Percentiles rank a stretch among this genome's conserved stretches.
Evolutionary conservation across 495 filamentous ascomycete species (phyloP).

Genomic region (Parmelia sp.): DNA sequence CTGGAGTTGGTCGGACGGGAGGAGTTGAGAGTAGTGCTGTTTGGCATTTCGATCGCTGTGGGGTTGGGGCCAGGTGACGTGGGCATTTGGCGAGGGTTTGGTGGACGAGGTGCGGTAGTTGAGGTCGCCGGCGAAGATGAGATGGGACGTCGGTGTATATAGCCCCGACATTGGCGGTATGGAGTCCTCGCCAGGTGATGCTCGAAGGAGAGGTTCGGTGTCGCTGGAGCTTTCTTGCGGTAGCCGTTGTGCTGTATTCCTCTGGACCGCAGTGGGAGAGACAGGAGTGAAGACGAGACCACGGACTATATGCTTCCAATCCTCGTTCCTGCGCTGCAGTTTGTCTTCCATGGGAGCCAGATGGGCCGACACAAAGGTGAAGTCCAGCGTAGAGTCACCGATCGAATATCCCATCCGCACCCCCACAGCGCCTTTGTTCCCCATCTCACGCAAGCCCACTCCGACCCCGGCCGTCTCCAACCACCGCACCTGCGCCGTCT

Average conservation of each 20-base stretch:
- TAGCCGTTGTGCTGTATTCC: constrained; percentile 10
- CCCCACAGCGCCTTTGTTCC: constrained; percentile 89
- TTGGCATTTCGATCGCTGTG: constrained; percentile 41
- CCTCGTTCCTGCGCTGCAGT: constrained; percentile 63
- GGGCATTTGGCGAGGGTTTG: constrained; percentile 47
- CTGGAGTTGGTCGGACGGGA: constrained; percentile 69
- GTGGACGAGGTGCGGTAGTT: constrained; percentile 79
- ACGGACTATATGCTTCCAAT: constrained; percentile 78
- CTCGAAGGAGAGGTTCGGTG: constrained; percentile 42
- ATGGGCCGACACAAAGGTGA: constrained; percentile 87
- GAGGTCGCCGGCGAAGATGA: constrained; percentile 85
- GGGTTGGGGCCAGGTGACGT: constrained; percentile 55
- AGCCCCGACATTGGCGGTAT: constrained; percentile 40
- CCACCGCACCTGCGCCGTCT: constrained; percentile 48
- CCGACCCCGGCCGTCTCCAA: constrained; percentile 70
- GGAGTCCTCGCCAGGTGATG: constrained; percentile 17
- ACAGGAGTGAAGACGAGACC: constrained; percentile 59
- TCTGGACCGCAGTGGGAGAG: constrained; percentile 6
- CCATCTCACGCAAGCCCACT: constrained; percentile 77
- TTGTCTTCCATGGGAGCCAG: constrained; percentile 78
- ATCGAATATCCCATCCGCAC: constrained; percentile 57
- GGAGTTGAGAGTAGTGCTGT: constrained; percentile 53
- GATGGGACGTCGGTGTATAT: constrained; percentile 65
- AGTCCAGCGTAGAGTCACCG: constrained; percentile 43
- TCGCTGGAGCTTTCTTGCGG: constrained; percentile 29